phyloP scores from a whole-genome alignment of 1,139 yeast species.

The Insectozyma bohioensis region DNA sequence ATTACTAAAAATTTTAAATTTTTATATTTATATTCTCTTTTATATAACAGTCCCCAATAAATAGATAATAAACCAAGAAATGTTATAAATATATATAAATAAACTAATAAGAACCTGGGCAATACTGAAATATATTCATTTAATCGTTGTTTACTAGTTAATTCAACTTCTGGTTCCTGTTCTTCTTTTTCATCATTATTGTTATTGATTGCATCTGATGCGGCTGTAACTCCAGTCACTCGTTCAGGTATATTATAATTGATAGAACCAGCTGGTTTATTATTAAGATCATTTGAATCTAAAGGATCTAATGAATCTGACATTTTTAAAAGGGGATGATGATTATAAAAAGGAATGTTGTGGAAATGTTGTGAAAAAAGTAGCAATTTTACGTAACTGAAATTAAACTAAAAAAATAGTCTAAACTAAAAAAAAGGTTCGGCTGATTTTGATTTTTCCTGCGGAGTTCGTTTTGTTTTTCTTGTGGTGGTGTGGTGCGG shows the following conservation, averaged over 20 bases:
- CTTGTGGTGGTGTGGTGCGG: too few species aligned
- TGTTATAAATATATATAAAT: constrained; percentile 15
- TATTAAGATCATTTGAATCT: too few species aligned
- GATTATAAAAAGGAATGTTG: too few species aligned
- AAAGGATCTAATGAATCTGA: too few species aligned
- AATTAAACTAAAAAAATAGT: too few species aligned
- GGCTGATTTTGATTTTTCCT: too few species aligned
- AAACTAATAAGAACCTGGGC: constrained; percentile 10
- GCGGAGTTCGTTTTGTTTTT: too few species aligned
- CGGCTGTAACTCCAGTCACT: constrained; percentile 8
- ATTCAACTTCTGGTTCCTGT: background rate
- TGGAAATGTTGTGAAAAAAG: too few species aligned
- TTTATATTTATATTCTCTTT: constrained; percentile 33
- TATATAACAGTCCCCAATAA: constrained; percentile 61
- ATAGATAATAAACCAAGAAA: constrained; percentile 43
- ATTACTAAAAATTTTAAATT: constrained; percentile 49
- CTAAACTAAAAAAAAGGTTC: too few species aligned
- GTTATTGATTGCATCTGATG: constrained; percentile 7
- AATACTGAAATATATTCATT: constrained; percentile 9
- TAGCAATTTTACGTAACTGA: too few species aligned
- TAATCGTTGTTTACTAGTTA: constrained; percentile 8
- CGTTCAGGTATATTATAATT: too few species aligned
- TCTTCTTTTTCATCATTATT: background rate
- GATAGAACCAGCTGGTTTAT: background rate
- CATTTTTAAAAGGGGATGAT: too few species aligned